Evolutionary conservation across 768 basidiomycete genomes (phyloP), one percentile per base, ranked within the genome.

Genomic region (Naganishia friedmannii): DNA sequence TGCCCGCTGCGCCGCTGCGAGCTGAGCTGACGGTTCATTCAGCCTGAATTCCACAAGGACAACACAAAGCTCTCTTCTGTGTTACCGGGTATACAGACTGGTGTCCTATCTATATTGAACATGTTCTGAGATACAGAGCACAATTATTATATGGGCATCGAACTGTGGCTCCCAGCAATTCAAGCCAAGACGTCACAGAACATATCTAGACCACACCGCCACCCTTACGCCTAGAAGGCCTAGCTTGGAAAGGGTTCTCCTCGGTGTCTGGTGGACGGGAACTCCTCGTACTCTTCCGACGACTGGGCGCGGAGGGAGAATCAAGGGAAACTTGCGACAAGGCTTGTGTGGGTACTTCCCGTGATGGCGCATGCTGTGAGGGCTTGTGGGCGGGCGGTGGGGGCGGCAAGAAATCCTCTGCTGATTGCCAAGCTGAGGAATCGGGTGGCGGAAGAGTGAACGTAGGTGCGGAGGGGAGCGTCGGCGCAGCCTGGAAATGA

Each of bases 351-450:
- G 21, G 53, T 48, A 31, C 71, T 23, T 63, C 60, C 21, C 60
- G 42, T 1, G 60, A 19, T n/a, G 60, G 39, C 19, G n/a, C 60
- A 45, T 63, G 60, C 13, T 45, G 60, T 26, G 60, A 45, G 15
- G 60, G 60, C 23, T 29, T 26, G 28, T n/a, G 75, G 0, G 79
- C 42, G 42, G 42, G 73, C 28, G 79, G 79, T 32, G 79, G 79
- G 2, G 79, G 79, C 23, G 77, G 79, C 32, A 80, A 66, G 65
- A 80, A 75, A 42, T 78, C 77, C 10, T 74, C 60, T 3, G 72
- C 72, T 12, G 78, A 73, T 69, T 77, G 72, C 79, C 79, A 80
- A 23, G 74, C 72, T 0, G 68, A 28, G 10, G 78, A 77, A 15
- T 68, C 65, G 1, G 79, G 79, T 46, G 77, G 78, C 0, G 79